These are phyloP conservation scores for Orbilia ellipsospora DNA, from an alignment of 2,329 filamentous ascomycete genomes.

Conservation along the genomic window DNA sequence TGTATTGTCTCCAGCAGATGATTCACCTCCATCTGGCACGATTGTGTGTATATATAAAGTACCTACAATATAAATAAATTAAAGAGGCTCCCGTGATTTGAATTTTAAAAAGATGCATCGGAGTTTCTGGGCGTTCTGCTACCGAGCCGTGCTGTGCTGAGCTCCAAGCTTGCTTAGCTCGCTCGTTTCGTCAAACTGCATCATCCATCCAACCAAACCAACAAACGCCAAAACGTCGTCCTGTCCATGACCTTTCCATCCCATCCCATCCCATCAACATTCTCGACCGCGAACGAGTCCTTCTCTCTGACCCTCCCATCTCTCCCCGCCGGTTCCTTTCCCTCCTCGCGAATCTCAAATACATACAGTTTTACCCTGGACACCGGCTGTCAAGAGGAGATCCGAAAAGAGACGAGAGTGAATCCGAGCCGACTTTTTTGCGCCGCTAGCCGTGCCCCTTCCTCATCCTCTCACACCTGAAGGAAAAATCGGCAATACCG, in stretches of 20 bases:
- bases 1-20: constrained; percentile 5
- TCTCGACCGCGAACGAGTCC: not conserved
- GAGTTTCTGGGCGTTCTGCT: constrained; percentile 10
- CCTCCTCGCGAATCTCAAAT: not conserved
- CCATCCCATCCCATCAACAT: constrained; percentile 2
- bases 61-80: constrained; percentile 17
- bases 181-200: constrained; percentile 12
- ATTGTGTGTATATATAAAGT: constrained; percentile 29
- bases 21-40: constrained; percentile 16
- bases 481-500: no score
- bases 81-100: not conserved
- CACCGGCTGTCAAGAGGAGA: no score
- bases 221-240: not conserved
- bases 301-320: not conserved
- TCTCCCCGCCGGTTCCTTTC: constrained; percentile 2
- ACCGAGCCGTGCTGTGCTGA: not conserved
- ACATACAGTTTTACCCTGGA: no score
- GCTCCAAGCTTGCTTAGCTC: constrained; percentile 19
- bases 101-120: not conserved
- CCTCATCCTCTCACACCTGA: no score
- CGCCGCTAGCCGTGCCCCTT: no score
- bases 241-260: no score
- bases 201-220: constrained; percentile 34
- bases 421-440: no score
- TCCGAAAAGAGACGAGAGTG: no score